Evolutionary conservation across 2,329 filamentous ascomycete genomes (phyloP).

Genomic region (Emydomyces testavorans): DNA sequence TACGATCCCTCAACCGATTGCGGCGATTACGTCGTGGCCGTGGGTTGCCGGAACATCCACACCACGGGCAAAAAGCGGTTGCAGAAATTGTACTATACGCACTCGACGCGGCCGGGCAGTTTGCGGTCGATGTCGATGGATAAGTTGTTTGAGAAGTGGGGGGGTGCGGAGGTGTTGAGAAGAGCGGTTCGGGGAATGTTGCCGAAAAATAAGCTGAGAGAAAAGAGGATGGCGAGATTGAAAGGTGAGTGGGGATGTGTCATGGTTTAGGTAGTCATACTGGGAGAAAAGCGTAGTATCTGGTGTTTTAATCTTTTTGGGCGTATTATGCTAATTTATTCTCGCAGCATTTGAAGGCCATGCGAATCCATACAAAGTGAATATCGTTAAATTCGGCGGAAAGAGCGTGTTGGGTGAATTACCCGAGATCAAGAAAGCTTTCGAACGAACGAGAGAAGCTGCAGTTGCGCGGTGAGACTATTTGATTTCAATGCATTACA

Average conservation of each 20-base stretch:
- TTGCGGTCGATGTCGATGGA: conserved; percentile 90
- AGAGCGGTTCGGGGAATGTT: conserved; percentile 94
- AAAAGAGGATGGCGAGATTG: conserved; percentile 73
- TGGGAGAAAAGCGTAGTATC: too few species aligned
- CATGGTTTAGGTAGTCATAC: not conserved
- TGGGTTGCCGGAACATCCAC: conserved; percentile 74
- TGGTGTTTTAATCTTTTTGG: not conserved
- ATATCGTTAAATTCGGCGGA: conserved; percentile 63
- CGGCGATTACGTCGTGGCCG: conserved; percentile 95
- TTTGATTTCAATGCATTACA: conserved; percentile 6
- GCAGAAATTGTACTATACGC: conserved; percentile 93
- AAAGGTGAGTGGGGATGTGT: conserved; percentile 48
- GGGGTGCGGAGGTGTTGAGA: conserved; percentile 79
- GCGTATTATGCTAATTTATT: conserved; percentile 4
- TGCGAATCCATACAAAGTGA: conserved; percentile 81
- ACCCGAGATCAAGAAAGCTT: conserved; percentile 29
- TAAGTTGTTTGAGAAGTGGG: conserved; percentile 83
- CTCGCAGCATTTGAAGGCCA: conserved; percentile 72
- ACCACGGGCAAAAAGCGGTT: conserved; percentile 83
- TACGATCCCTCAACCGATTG: conserved; percentile 96
- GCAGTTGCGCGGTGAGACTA: conserved; percentile 4
- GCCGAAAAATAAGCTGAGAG: conserved; percentile 86
- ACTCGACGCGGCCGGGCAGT: conserved; percentile 80
- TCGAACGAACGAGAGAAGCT: conserved; percentile 24
- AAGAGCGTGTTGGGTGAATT: conserved; percentile 30